Base-by-base conservation (phyloP, 805 yeast species). In the Zygotorulaspora danielsina region DNA sequence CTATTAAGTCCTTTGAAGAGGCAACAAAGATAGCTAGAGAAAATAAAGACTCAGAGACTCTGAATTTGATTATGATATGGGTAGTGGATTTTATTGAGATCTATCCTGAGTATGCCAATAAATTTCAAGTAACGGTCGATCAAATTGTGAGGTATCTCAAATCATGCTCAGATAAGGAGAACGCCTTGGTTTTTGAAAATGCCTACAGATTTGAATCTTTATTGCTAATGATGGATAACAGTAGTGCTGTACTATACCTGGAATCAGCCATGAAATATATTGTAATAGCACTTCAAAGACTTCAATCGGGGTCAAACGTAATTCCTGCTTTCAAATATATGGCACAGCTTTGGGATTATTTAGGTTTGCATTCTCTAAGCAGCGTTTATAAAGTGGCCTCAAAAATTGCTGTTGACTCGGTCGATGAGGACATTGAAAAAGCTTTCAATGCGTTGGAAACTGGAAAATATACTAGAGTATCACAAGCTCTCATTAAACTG, bases 21-120 rank as follows among this genome's bases (percentile, higher is more conserved):
- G 93, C 96, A 0, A 82, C 87, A 2, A 70, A 83, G 5, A 87
- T 88, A 2, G 96, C 96, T 0, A 67, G 96, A 49, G 96, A 88
- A 52, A 81, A 82, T 50, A 79, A 79, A 45, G 96, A 89, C 58
- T 70, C 76, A 39, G 68, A 72, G 10, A 84, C 94, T 18, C 68
- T 87, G 29, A 81, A 84, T 19, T 79, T 79, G 49, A 71, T 87
- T 11, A 65, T 87, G 35, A 71, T 86, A 7, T 83, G 93, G 88
- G 66, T 86, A 1, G 78, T 79, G 48, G 75, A 80, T 46, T 84
- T 82, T 50, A 69, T 85, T 53, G 77, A 76, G 44, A 75, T 76
- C 42, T 73, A 80, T 51, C 96, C 95, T 0, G 67, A 73, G 34
- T 54, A 79, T 43, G 55, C 67, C 9, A 72, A 73, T 42, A 66